Conservation (phyloP, 345 rosid species). For the Brassica napus region Da-Ae NC_063440.1:205001-205500, state of each 20-base stretch:
- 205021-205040: slow-evolving; percentile 95
- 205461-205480: too few species aligned
- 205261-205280: neutral
- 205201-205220: neutral
- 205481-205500: too few species aligned
- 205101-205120: neutral
- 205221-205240: neutral
- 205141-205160: neutral
- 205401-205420: too few species aligned
- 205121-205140: neutral
- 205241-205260: neutral
- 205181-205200: neutral
- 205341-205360: too few species aligned
- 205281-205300: too few species aligned
- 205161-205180: neutral
- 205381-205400: too few species aligned
- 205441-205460: too few species aligned
- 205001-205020: slow-evolving; percentile 99
- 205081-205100: neutral
- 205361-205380: too few species aligned
- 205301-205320: too few species aligned
- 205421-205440: too few species aligned
- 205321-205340: too few species aligned
- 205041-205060: slow-evolving; percentile 91
- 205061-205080: slow-evolving; percentile 53